Base-by-base conservation (phyloP, 2,329 filamentous ascomycete species). In the Fusarium musae region DNA sequence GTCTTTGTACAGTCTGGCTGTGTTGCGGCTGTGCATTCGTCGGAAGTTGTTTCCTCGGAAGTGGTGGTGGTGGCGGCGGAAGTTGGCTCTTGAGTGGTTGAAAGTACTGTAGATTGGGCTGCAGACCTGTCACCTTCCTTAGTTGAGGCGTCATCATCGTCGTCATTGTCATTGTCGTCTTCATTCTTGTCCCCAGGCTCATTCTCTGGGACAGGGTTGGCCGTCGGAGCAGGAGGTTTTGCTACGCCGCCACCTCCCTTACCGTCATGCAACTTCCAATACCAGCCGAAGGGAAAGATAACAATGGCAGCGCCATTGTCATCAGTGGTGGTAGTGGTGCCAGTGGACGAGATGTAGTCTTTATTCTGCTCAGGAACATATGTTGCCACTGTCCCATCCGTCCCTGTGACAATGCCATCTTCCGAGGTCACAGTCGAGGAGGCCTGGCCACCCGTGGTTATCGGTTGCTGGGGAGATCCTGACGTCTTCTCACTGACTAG, bases 141-240 rank as follows among this genome's bases (percentile, higher is more conserved):
- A 6, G 50, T 39, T 0, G 23, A 53, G 13, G 17, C 23, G 12
- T 52, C 11, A 4, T 19, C 17, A 9, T 37, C 23, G 8, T 23
- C 26, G 5, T 42, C 37, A 4, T 19, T 2, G 2, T 32, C 21
- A 4, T 15, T 0, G 7, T 26, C 2, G 2, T 4, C 32, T 1
- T 52, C 17, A 7, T 57, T 36, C 30, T 52, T 40, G 26, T 52
- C 2, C 3, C 37, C 8, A 3, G 53, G 37, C 6, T 40, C 44
- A 1, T 59, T 49, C 11, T 17, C 10, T 0, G 21, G 37, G 19
- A 12, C n/a, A 4, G 46, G 58, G 9, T 43, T 59, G 5, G 17
- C 26, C 5, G 44, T 59, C 0, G 57, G 40, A 0, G 30, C n/a
- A 37, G 42, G 42, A 17, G 23, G 23, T 4, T 16, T 47, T 1